These are phyloP conservation scores for Trifolium fragiferum DNA, from an alignment of 306 rosid species.

Conservation along the genomic window DNA sequence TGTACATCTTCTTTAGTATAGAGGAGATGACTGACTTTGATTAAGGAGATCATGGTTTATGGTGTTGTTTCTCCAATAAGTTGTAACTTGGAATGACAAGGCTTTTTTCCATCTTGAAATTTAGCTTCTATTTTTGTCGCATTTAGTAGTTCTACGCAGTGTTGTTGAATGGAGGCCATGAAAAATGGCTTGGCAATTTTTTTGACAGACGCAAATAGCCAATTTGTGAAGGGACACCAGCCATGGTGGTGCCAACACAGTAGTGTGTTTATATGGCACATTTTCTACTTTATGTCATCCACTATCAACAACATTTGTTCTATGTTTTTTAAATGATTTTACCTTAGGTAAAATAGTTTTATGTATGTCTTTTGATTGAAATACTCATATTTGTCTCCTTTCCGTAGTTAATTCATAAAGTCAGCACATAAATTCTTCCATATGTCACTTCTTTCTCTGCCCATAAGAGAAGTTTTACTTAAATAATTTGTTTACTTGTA, in stretches of 20 bases:
- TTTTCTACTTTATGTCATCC: neutral
- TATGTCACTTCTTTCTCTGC: constrained; percentile 33
- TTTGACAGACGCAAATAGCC: neutral
- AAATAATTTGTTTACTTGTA: constrained; percentile 48
- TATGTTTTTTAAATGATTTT: constrained; percentile 14
- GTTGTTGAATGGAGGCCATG: neutral
- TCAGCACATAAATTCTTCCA: constrained; percentile 8
- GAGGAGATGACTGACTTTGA: neutral
- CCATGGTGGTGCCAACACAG: neutral
- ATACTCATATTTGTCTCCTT: constrained; percentile 9
- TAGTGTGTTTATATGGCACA: neutral
- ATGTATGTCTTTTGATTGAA: constrained; percentile 21
- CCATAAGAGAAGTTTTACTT: constrained; percentile 20
- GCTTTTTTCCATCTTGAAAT: neutral
- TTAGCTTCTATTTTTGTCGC: neutral
- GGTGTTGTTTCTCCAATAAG: neutral
- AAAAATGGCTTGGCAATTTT: neutral
- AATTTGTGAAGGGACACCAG: neutral
- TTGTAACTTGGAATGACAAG: neutral
- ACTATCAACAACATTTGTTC: neutral
- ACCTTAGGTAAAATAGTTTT: neutral
- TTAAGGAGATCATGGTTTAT: neutral
- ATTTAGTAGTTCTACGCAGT: neutral
- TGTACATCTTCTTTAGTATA: neutral
- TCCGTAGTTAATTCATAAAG: constrained; percentile 9